Base-by-base conservation (phyloP, 2,329 filamentous ascomycete species). In the Xylariaceae sp. region DNA sequence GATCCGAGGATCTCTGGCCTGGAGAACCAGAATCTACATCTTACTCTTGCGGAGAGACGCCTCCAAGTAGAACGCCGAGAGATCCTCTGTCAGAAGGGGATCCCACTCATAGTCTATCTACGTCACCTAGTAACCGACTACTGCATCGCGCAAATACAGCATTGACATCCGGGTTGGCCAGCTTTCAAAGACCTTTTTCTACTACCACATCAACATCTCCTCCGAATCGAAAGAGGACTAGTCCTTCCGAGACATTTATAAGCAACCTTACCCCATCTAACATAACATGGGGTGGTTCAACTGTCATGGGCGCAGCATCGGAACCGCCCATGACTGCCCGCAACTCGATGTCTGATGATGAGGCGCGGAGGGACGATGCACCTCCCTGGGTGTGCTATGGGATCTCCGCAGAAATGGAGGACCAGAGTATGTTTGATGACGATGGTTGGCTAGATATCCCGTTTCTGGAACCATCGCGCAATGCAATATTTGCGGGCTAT, bases 401-500 rank as follows among this genome's bases (percentile, higher is more conserved):
- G 18, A 75, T 82, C 5, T 71, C 73, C 1, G 70, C 85, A 6
- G 71, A 73, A 6, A 72, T 85, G 55, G 77, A 80, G 59, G 82
- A 87, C 53, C 81, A 83, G 54, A 75, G 76, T n/a, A 73, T 78
- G 17, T 87, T 87, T 57, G 84, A 87, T 55, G 83, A 86, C 45
- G 83, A 87, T 59, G 83, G 82, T 11, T 85, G 82, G 74, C 74
- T 86, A 60, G 75, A 72, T 17, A 74, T 76, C 3, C 77, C 83
- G 4, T 66, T 87, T 2, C 71, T 87, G 14, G 77, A 83, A 39
- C 69, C 75, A 5, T 71, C 62, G 30, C 74, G 73, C n/a, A 65
- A 69, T 5, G 63, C 71, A 3, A 63, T 77, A 17, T 82, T 83
- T 55, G 73, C 76, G n/a, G 74, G 71, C 58, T 87, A 86, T 60